A percentile compares a stretch with the other conserved stretches of the same genome.
Evolutionary conservation across 495 filamentous ascomycete species (phyloP).

Genomic region (Penicillium macrosclerotiorum): DNA sequence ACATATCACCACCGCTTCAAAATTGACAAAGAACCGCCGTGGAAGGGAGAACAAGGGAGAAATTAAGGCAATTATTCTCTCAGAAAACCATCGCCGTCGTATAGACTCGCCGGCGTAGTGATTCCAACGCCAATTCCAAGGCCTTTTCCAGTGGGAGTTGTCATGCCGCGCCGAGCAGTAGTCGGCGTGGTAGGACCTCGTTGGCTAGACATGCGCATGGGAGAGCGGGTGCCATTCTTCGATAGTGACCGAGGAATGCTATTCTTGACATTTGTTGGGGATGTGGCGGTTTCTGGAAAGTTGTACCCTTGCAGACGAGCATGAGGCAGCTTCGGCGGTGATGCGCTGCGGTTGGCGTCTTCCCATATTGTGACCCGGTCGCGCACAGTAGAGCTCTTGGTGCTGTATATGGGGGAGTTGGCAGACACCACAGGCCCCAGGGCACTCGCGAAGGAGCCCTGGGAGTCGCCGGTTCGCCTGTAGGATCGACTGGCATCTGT

Average conservation of each 20-base stretch:
- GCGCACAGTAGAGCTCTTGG: constrained; percentile 4
- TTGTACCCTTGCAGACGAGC: too few relatives aligned
- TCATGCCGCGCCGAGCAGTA: constrained; percentile 22
- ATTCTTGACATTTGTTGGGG: constrained; percentile 9
- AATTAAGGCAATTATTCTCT: constrained; percentile 30
- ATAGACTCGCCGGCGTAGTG: constrained; percentile 45
- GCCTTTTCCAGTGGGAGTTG: constrained; percentile 32
- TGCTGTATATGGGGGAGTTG: neutral
- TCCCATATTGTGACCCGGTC: constrained; percentile 43
- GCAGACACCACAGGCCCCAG: constrained; percentile 4
- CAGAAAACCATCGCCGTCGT: constrained; percentile 50
- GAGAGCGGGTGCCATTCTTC: constrained; percentile 10
- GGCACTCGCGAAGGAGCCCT: constrained; percentile 6
- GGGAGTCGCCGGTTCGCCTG: constrained; percentile 9
- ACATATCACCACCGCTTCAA: constrained; percentile 4
- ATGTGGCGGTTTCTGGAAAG: constrained; percentile 14
- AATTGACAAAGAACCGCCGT: neutral
- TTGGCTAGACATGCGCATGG: constrained; percentile 15
- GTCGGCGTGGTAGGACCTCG: constrained; percentile 12
- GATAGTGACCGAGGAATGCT: constrained; percentile 13
- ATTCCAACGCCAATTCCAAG: constrained; percentile 36
- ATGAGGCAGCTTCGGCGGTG: constrained; percentile 15
- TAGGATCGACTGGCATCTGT: constrained; percentile 11
- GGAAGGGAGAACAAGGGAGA: neutral
- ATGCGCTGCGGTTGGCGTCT: constrained; percentile 25